Evolutionary conservation across 371 early-diverging fungal genomes (phyloP), one percentile per base, ranked within the genome.

Genomic region (Batkoa obscura): DNA sequence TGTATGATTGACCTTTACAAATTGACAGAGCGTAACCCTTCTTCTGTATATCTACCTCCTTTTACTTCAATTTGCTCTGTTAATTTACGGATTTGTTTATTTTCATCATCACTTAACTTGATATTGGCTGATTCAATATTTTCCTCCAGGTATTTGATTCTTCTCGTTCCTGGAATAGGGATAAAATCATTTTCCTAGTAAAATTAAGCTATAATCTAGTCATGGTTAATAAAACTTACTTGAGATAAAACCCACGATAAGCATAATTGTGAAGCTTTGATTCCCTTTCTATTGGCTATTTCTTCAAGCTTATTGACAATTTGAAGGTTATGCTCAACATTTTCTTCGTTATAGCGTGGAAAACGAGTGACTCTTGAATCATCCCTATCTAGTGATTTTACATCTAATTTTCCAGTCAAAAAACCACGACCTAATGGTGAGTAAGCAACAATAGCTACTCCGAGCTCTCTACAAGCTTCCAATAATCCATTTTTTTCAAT

Each of bases 221-320:
- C 12, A 12, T 15, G 6, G 12, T 12, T 45, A 6, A 45, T 15
- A 45, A 15, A 15, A 45, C 23, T 23, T 45, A 45, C 50, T 33
- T 72, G 72, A 9, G 68, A 64, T 52, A 76, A 60, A 9, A 81
- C 67, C 79, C 82, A 81, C 0, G 76, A 72, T 39, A 81, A 63
- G 4, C 67, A 67, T 10, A 79, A 56, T 59, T 78, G 74, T 3
- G 67, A 54, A 2, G 71, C 51, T 1, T 68, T 67, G 36, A 61
- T 57, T 1, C 66, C 64, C 52, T 74, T 75, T 56, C 64, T 60
- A 10, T 56, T 59, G n/a, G 77, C 77, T 8, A 76, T 43, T 0
- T 30, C 60, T 13, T 65, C 56, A 32, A 79, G 62, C 31, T 66
- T 68, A n/a, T 71, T 60, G 9, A 73, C 78, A 10, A 79, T 61